Base-by-base conservation (phyloP, 345 rosid genomes). In the Sisymbrium irio region DNA sequence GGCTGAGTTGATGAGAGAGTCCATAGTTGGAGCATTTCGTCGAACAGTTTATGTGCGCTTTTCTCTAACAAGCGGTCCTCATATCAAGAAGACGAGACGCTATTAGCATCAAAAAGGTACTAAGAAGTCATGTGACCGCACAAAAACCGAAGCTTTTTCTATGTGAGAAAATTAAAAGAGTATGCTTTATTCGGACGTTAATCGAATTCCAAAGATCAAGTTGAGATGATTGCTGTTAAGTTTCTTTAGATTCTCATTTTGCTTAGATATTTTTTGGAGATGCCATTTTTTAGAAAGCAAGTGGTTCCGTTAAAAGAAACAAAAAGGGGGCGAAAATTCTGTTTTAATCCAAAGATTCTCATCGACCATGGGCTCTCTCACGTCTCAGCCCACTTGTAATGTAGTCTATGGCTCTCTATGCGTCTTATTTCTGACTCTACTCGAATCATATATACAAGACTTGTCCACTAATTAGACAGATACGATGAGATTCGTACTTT, bases 11-110 rank as follows among this genome's bases (percentile, higher is more conserved):
- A 85, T 81, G 76, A 85, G 62, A 64, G 90, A 79, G 39, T 77
- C 83, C 98, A 94, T 94, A 76, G 82, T 79, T 88, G 88, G 83
- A 86, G 98, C 98, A 94, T 94, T 89, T 94, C 96, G 85, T 78
- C 90, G 77, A 89, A 80, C 89, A 80, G 57, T 42, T 72, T 9
- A 76, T 40, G 77, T 37, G 61, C 45, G 32, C 56, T 41, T 45
- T 45, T 22, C 44, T 55, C 47, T 22, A 45, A 33, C 40, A 54
- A 15, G 44, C 8, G 45, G 4, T 55, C 63, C 45, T 46, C 73
- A 58, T 65, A 75, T 51, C 42, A 15, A 30, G 19, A 20, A 22
- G 47, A 14, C 12, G n/a, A n/a, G n/a, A n/a, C n/a, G n/a, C n/a
- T n/a, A n/a, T n/a, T n/a, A n/a, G n/a, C n/a, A n/a, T n/a, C n/a